phyloP scores from a whole-genome alignment of 2,329 filamentous ascomycete genomes.

The Ceratocystis lukuohia region DNA sequence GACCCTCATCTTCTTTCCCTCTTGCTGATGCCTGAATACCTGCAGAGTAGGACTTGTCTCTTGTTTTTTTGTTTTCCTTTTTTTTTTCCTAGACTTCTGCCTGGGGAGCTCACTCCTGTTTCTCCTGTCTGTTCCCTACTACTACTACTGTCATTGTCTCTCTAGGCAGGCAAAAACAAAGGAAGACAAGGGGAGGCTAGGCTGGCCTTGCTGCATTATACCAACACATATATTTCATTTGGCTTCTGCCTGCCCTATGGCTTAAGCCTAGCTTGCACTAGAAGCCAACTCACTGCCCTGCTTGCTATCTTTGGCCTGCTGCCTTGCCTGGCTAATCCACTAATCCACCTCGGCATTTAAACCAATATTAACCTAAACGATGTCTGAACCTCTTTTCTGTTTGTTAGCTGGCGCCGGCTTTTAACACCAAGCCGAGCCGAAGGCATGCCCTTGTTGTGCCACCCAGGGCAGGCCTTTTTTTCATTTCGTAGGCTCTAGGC shows the following conservation, averaged over 20 bases:
- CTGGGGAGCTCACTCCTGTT: not conserved
- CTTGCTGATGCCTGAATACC: not conserved
- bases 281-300: not conserved
- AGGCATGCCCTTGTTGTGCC: not conserved
- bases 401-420: not conserved
- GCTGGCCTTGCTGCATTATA: too few species aligned
- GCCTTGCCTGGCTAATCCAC: not conserved
- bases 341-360: not conserved
- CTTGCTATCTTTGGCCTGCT: not conserved
- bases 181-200: too few species aligned
- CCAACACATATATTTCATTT: not conserved
- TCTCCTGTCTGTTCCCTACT: not conserved
- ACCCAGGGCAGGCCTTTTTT: not conserved
- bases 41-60: not conserved
- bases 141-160: not conserved
- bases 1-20: not conserved
- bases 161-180: not conserved
- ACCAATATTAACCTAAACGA: not conserved
- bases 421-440: not conserved
- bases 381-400: not conserved
- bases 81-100: not conserved
- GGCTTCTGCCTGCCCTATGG: not conserved
- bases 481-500: not conserved
- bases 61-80: not conserved
- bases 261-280: too few species aligned